A percentile compares a stretch with the other conserved stretches of the same genome.
Evolutionary conservation across 805 yeast genomes (phyloP).

Genomic region (Cyberlindnera japonica): DNA sequence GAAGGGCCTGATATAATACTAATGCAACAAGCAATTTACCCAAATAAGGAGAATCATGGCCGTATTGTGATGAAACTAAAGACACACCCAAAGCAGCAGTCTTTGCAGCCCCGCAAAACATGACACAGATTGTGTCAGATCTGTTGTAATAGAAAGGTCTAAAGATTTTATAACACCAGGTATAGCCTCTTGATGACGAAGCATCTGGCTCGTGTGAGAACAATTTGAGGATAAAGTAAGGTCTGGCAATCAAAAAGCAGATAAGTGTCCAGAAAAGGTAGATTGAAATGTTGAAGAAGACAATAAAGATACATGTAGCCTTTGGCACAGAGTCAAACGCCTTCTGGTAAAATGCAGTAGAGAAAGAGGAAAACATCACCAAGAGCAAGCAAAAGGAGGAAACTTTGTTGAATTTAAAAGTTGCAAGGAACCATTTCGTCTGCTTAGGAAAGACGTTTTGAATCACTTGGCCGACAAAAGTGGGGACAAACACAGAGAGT

Average conservation of each 20-base stretch:
- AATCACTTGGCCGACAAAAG: conserved; percentile 82
- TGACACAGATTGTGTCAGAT: conserved; percentile 69
- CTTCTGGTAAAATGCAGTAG: conserved; percentile 80
- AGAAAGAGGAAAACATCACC: conserved; percentile 75
- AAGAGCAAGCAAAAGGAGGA: conserved; percentile 77
- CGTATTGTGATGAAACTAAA: conserved; percentile 75
- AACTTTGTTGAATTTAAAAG: conserved; percentile 62
- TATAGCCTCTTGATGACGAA: conserved; percentile 43
- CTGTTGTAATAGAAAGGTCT: conserved; percentile 69
- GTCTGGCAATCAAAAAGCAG: conserved; percentile 59
- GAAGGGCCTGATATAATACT: conserved; percentile 84
- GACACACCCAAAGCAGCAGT: conserved; percentile 92
- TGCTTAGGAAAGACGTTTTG: conserved; percentile 68
- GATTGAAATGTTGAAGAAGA: conserved; percentile 78
- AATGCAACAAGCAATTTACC: conserved; percentile 77
- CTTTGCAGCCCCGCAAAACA: conserved; percentile 91
- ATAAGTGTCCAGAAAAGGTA: conserved; percentile 72
- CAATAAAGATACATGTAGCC: conserved; percentile 67
- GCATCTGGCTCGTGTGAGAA: conserved; percentile 47
- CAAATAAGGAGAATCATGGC: conserved; percentile 51
- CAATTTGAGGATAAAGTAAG: conserved; percentile 43
- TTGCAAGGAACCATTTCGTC: conserved; percentile 54
- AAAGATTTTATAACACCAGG: conserved; percentile 33
- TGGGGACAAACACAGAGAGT: conserved; percentile 74
- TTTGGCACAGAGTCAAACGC: conserved; percentile 72